These are phyloP conservation scores for Yamadazyma takamatsuzukensis DNA, from an alignment of 805 yeast species.

Conservation along the genomic window DNA sequence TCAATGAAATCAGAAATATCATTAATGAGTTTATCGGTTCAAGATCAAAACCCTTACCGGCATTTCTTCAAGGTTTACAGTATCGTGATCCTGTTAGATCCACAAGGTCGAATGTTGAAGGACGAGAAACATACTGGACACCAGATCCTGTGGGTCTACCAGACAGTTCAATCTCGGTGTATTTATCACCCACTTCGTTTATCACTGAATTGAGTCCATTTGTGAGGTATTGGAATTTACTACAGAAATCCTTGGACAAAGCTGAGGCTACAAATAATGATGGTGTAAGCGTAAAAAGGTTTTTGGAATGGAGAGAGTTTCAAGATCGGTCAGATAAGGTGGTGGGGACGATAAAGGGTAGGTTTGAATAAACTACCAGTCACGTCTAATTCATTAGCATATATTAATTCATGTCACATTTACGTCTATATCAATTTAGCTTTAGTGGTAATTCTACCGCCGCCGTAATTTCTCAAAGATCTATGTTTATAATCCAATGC, in stretches of 20 bases:
- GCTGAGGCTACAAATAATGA: conserved; percentile 17
- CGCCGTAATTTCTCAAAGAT: conserved; percentile 68
- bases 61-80: conserved; percentile 22
- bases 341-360: too few relatives aligned
- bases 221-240: conserved; percentile 29
- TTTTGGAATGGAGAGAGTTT: conserved; percentile 34
- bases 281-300: conserved; percentile 21
- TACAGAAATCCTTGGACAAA: conserved; percentile 24
- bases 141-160: conserved; percentile 27
- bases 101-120: conserved; percentile 9
- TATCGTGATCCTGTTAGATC: conserved; percentile 14
- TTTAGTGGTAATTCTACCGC: conserved; percentile 55
- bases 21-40: conserved; percentile 26
- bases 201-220: conserved; percentile 29
- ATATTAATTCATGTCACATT: too few relatives aligned
- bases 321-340: conserved; percentile 17
- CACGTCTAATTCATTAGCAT: too few relatives aligned
- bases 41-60: conserved; percentile 31
- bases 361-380: too few relatives aligned
- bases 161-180: conserved; percentile 28
- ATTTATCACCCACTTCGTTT: conserved; percentile 22
- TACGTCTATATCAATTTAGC: conserved; percentile 51
- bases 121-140: too few relatives aligned
- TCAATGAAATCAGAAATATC: conserved; percentile 11
- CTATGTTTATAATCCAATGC: conserved; percentile 50